Evolutionary conservation across 176 grass and related monocot genomes (phyloP).

Genomic region (Poa pratensis): DNA sequence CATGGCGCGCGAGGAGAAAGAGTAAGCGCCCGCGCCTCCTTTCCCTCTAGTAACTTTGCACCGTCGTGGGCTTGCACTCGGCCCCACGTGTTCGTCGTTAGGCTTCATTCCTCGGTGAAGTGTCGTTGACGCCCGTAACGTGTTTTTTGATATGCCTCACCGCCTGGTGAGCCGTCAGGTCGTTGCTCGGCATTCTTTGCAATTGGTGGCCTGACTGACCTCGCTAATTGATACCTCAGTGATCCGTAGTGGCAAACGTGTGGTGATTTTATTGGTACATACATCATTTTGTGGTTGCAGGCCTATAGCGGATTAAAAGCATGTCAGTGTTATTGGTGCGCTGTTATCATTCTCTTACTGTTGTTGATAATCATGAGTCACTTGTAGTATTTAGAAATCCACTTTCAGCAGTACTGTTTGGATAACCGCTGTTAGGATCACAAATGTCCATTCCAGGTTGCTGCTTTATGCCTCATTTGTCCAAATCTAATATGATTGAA

Average conservation of each 20-base stretch:
- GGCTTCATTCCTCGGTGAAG: not conserved
- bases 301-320: not conserved
- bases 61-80: not conserved
- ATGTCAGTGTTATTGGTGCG: not conserved
- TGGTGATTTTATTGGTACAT: not conserved
- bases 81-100: conserved; percentile 1
- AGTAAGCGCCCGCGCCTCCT: conserved; percentile 44
- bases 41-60: not conserved
- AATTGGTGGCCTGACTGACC: not conserved
- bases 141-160: conserved; percentile 28
- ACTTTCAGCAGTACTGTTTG: not conserved
- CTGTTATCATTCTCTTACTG: not conserved
- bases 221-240: not conserved
- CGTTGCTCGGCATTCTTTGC: not conserved
- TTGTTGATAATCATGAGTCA: not conserved
- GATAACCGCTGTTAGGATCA: not conserved
- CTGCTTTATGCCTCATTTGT: not conserved
- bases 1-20: conserved; percentile 70
- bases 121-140: not conserved
- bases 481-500: not conserved
- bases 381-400: not conserved
- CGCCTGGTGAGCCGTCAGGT: not conserved
- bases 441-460: not conserved
- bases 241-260: not conserved
- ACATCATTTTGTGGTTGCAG: not conserved